Evolutionary conservation across 129 eudicot genomes (phyloP).

Genomic region (Ambrosia artemisiifolia): DNA sequence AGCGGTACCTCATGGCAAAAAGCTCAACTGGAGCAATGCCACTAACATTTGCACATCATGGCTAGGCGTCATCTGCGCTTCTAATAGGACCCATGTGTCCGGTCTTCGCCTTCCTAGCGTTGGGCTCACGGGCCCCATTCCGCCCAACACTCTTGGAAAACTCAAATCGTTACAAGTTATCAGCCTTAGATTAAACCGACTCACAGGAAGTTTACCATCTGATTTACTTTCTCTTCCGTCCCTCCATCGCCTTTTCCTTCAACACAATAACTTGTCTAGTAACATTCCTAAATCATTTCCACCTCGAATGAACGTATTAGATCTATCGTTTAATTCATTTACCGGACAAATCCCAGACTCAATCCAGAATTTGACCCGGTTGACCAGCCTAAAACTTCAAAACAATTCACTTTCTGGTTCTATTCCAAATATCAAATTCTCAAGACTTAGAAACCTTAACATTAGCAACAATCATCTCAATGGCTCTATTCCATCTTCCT

Average conservation of each 20-base stretch:
- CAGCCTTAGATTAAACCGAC: no score
- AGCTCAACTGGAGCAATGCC: slow-evolving; percentile 63
- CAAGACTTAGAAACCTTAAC: slow-evolving; percentile 48
- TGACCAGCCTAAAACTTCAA: slow-evolving; percentile 59
- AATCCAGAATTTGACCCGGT: slow-evolving; percentile 56
- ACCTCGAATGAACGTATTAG: slow-evolving; percentile 47
- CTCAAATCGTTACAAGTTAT: no score
- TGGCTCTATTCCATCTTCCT: slow-evolving; percentile 65
- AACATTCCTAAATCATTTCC: slow-evolving; percentile 53
- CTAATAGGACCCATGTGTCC: slow-evolving; percentile 39
- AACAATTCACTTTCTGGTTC: slow-evolving; percentile 71
- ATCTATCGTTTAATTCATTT: slow-evolving; percentile 67
- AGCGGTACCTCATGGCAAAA: slow-evolving; percentile 59
- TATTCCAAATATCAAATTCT: slow-evolving; percentile 49
- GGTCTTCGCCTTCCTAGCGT: slow-evolving; percentile 69
- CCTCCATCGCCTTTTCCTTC: slow-evolving; percentile 55
- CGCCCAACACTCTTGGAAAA: no score
- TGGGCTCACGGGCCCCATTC: slow-evolving; percentile 60
- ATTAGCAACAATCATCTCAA: slow-evolving; percentile 62
- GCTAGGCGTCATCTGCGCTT: slow-evolving; percentile 64
- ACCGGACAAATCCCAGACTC: slow-evolving; percentile 54
- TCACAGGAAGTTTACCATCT: no score
- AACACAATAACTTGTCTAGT: slow-evolving; percentile 61
- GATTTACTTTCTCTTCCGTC: no score
- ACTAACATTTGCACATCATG: slow-evolving; percentile 57